Evolutionary conservation across 1,284 basidiomycete species (phyloP).

Genomic region (Tranzscheliella williamsii): DNA sequence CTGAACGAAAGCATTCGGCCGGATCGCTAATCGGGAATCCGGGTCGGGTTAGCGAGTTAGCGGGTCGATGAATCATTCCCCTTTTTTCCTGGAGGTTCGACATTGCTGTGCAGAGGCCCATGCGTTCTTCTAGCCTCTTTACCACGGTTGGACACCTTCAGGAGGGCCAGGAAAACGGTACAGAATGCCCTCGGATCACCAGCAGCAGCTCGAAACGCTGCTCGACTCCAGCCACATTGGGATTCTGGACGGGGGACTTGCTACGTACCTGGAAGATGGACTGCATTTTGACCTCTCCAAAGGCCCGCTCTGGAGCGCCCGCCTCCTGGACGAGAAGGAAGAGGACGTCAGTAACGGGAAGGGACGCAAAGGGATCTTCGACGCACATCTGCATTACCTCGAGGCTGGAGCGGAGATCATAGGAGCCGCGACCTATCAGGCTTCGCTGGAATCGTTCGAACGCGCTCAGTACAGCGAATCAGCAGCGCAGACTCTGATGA

Average conservation of each 20-base stretch:
- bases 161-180: too few relatives aligned
- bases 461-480: constrained; percentile 21
- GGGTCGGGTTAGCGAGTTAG: too few relatives aligned
- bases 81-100: neutral
- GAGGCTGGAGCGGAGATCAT: constrained; percentile 49
- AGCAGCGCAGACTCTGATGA: constrained; percentile 38
- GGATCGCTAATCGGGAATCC: too few relatives aligned
- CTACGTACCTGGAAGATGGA: constrained; percentile 52
- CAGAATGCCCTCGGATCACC: constrained; percentile 4
- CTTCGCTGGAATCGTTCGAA: constrained; percentile 40
- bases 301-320: constrained; percentile 48
- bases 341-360: constrained; percentile 30
- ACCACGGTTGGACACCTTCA: too few relatives aligned
- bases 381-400: constrained; percentile 48
- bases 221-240: constrained; percentile 33
- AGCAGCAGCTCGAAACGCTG: constrained; percentile 17
- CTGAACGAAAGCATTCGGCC: too few relatives aligned
- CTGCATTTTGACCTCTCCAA: constrained; percentile 43
- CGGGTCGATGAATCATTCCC: too few relatives aligned
- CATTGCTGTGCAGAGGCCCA: too few relatives aligned
- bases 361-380: constrained; percentile 30
- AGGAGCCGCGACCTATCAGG: constrained; percentile 51
- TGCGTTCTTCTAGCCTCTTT: too few relatives aligned
- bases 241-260: constrained; percentile 47
- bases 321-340: constrained; percentile 39